phyloP scores from a whole-genome alignment of 129 eudicot genomes.

The Centrapalus pauciflorus region DNA sequence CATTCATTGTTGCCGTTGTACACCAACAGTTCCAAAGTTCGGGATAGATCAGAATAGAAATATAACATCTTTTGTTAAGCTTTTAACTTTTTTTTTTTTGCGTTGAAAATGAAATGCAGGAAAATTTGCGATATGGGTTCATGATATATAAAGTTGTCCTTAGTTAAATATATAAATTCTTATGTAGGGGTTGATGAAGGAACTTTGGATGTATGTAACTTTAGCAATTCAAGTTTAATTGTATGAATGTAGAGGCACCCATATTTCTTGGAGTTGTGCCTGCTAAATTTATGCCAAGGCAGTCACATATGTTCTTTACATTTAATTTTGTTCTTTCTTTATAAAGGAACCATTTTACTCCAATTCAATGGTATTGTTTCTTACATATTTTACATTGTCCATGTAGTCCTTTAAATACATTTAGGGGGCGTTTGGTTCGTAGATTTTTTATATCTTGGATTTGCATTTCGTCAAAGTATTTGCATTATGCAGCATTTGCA shows the following conservation, averaged over 20 bases:
- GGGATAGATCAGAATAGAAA: slow-evolving; percentile 65
- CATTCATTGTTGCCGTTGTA: slow-evolving; percentile 62
- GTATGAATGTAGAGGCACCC: slow-evolving; percentile 30
- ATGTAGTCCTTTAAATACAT: too few relatives aligned
- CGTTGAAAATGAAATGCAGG: slow-evolving; percentile 8
- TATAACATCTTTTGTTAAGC: neutral
- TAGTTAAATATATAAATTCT: slow-evolving; percentile 8
- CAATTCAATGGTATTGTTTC: too few relatives aligned
- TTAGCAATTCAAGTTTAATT: slow-evolving; percentile 27
- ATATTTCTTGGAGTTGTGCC: slow-evolving; percentile 23
- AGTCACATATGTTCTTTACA: neutral
- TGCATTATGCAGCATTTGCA: too few relatives aligned
- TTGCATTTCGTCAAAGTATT: too few relatives aligned
- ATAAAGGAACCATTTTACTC: too few relatives aligned
- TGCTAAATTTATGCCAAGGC: slow-evolving; percentile 12
- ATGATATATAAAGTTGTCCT: slow-evolving; percentile 12
- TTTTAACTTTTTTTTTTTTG: slow-evolving; percentile 12
- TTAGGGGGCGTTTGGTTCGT: too few relatives aligned
- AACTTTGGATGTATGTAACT: slow-evolving; percentile 23
- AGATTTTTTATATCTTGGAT: too few relatives aligned
- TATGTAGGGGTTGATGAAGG: slow-evolving; percentile 13
- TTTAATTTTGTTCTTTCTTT: too few relatives aligned
- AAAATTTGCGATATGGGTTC: slow-evolving; percentile 10
- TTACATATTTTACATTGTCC: too few relatives aligned
- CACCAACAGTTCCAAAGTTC: slow-evolving; percentile 42